Base-by-base conservation (phyloP, 495 filamentous ascomycete species). In the Platismatia glauca region DNA sequence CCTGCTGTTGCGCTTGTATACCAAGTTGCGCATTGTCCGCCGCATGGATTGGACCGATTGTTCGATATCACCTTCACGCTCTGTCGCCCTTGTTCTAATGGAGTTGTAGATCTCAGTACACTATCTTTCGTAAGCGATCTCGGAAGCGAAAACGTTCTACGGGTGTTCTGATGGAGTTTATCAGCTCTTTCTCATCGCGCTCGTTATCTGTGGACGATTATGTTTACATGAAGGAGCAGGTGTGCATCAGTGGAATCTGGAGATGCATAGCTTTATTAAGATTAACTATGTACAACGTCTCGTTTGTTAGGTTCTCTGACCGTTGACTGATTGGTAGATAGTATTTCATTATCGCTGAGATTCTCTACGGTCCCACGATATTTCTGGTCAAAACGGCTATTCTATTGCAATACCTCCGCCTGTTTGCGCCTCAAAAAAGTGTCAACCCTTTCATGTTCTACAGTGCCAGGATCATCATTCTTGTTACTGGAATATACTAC, bases 181-280 rank as follows among this genome's bases (percentile, higher is more conserved):
- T 48, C 44, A 48, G 44, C n/a, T 48, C 44, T 48, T 48, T 24
- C n/a, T 48, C 8, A 22, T 48, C 20, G 44, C 44, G 7, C 2
- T 27, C 24, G 1, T 48, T 43, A 38, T 60, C 33, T 57, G 33
- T 57, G 11, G 11, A 57, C 29, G 55, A 57, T 13, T 57, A 0
- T 57, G 55, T 38, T 33, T 57, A 2, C 33, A 33, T n/a, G 55
- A 57, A 34, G 55, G 55, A 38, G 55, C 55, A 57, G 55, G 55
- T 38, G 55, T 57, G 3, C 55, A 57, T 16, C 55, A 57, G 38
- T 57, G 55, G 55, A 57, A 57, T 57, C 4, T 57, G 38, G 33
- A 16, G 7, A 57, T 57, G 55, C 55, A 35, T 57, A 57, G 38
- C 55, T 57, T 4, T 33, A 57, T 57, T n/a, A 2, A 15, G 38